A percentile compares a stretch with the other conserved stretches of the same genome.
phyloP scores from a whole-genome alignment of 225 moss, liverwort and hornwort species.

The Rhytidiadelphus loreus region DNA sequence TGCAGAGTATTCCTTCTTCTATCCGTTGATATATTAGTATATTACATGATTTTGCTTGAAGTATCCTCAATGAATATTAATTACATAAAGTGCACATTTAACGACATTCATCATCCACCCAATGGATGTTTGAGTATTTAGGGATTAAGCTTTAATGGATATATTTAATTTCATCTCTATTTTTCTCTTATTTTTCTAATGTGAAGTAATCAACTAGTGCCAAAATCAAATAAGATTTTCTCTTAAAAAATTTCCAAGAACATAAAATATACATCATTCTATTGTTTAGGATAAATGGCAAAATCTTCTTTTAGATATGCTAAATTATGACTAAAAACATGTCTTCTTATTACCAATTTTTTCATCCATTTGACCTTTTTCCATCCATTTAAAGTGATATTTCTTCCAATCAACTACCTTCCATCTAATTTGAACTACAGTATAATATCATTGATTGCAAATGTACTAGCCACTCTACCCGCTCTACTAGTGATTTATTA shows the following conservation, averaged over 20 bases:
- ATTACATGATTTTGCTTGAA: background rate
- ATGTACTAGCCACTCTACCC: background rate
- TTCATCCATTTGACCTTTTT: background rate
- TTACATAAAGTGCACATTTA: background rate
- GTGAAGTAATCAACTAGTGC: background rate
- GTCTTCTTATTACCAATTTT: no score
- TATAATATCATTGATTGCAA: background rate
- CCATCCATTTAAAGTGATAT: background rate
- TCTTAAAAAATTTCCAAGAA: background rate
- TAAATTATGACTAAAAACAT: background rate
- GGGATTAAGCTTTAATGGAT: no score
- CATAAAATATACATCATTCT: background rate
- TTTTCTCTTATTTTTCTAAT: background rate
- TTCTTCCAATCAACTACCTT: background rate
- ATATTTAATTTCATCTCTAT: background rate
- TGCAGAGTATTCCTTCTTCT: background rate
- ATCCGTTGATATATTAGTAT: background rate
- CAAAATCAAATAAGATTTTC: background rate
- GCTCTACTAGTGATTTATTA: background rate
- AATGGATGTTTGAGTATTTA: no score
- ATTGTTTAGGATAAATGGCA: accelerated
- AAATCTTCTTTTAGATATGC: background rate
- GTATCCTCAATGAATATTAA: background rate
- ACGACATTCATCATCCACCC: no score
- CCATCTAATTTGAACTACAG: background rate